Evolutionary conservation across 495 filamentous ascomycete genomes (phyloP).

Genomic region (Tirmania nivea): DNA sequence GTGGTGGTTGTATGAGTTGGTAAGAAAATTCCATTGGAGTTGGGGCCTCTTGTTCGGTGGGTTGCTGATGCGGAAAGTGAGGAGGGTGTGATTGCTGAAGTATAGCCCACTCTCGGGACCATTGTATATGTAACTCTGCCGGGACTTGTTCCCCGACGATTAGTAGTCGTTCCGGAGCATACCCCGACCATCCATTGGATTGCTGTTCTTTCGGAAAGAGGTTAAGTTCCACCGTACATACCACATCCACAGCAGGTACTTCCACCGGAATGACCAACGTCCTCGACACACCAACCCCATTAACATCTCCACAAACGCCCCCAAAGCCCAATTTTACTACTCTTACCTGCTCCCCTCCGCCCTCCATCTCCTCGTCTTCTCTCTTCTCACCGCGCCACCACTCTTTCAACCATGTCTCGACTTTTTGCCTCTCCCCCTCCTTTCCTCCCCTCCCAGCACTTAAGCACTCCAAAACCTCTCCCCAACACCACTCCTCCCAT

Average conservation of each 20-base stretch:
- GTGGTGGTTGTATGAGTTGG: too few species aligned
- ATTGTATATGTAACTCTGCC: conserved; percentile 7
- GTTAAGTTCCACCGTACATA: conserved; percentile 56
- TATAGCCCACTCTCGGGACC: conserved; percentile 11
- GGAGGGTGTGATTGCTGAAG: conserved; percentile 8
- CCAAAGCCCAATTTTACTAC: conserved; percentile 5
- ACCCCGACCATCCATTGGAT: neutral
- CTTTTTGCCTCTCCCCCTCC: conserved; percentile 6
- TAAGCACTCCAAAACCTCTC: conserved; percentile 19
- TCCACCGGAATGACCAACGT: conserved; percentile 56
- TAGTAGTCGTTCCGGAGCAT: neutral
- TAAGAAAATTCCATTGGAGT: too few species aligned
- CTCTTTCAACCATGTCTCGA: conserved; percentile 15
- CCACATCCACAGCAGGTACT: conserved; percentile 62
- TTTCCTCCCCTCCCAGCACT: conserved; percentile 16
- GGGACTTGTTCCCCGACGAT: neutral
- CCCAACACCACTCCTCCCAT: conserved; percentile 17
- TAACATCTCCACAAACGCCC: too few species aligned
- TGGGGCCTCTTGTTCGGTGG: too few species aligned
- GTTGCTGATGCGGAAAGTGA: too few species aligned
- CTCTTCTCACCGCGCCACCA: conserved; percentile 21
- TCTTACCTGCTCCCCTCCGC: conserved; percentile 4
- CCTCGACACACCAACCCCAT: conserved; percentile 7
- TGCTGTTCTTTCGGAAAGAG: too few species aligned
- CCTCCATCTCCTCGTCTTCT: conserved; percentile 12